These are phyloP conservation scores for Fragaria ananassa DNA, from an alignment of 306 rosid genomes.

Conservation along the genomic window DNA sequence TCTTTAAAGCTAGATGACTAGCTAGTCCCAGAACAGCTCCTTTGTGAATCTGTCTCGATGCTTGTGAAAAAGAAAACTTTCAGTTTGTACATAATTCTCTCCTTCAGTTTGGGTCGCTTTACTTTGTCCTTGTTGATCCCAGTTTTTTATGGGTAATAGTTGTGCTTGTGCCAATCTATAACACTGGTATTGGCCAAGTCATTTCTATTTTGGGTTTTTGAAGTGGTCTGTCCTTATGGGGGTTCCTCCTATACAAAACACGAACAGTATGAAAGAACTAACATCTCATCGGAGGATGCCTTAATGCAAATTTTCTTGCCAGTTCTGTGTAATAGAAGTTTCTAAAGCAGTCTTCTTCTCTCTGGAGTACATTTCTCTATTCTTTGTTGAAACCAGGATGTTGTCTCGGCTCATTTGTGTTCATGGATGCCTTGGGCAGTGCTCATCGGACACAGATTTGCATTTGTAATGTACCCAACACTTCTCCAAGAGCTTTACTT, in stretches of 20 bases:
- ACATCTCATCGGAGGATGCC: neutral
- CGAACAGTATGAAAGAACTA: slow-evolving; percentile 6
- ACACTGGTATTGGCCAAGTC: slow-evolving; percentile 21
- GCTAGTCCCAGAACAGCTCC: slow-evolving; percentile 25
- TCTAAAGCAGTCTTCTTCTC: neutral
- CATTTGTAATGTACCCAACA: neutral
- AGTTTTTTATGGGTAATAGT: slow-evolving; percentile 42
- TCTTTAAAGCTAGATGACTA: slow-evolving; percentile 34
- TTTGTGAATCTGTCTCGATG: slow-evolving; percentile 26
- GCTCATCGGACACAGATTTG: neutral
- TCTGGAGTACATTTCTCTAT: neutral
- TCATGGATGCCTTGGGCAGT: neutral
- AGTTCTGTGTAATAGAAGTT: neutral
- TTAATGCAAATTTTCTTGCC: neutral
- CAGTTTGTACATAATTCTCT: slow-evolving; percentile 38
- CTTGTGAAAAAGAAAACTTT: slow-evolving; percentile 31
- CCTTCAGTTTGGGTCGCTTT: slow-evolving; percentile 21
- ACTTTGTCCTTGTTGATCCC: slow-evolving; percentile 18
- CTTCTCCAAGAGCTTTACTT: neutral
- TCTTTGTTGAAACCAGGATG: neutral
- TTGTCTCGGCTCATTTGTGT: neutral
- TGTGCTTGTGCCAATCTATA: slow-evolving; percentile 34
- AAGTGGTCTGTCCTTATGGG: slow-evolving; percentile 13
- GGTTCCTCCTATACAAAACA: slow-evolving; percentile 21
- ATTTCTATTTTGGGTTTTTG: slow-evolving; percentile 20